These are phyloP conservation scores for Paecilomyces sp. DNA, from an alignment of 2,329 filamentous ascomycete genomes.

Conservation along the genomic window DNA sequence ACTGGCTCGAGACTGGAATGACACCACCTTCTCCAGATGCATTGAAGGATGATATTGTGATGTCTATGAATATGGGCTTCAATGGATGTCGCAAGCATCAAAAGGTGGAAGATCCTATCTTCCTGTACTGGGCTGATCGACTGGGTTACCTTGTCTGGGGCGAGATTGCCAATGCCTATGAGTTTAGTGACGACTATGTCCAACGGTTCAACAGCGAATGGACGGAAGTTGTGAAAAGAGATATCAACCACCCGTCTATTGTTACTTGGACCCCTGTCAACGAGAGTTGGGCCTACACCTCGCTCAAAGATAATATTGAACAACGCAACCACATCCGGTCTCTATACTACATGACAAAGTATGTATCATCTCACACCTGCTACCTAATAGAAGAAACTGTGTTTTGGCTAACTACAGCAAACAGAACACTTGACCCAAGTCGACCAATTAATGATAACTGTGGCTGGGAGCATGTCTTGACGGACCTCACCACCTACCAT, in stretches of 20 bases:
- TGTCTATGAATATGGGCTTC: conserved; percentile 58
- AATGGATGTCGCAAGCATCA: conserved; percentile 61
- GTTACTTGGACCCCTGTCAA: conserved; percentile 63
- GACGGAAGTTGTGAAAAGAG: conserved; percentile 54
- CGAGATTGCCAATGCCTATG: conserved; percentile 63
- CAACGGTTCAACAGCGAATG: conserved; percentile 59
- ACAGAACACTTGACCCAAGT: conserved; percentile 51
- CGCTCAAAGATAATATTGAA: conserved; percentile 47
- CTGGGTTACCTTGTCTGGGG: conserved; percentile 62
- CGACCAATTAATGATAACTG: conserved; percentile 65
- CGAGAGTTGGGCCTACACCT: conserved; percentile 57
- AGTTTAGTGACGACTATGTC: conserved; percentile 53
- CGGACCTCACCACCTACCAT: conserved; percentile 61
- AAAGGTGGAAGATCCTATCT: conserved; percentile 63
- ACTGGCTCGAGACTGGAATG: conserved; percentile 63
- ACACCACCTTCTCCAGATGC: conserved; percentile 59
- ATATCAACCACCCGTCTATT: conserved; percentile 59
- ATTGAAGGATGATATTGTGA: conserved; percentile 57
- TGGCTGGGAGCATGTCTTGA: conserved; percentile 62
- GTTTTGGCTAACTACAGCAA: neutral
- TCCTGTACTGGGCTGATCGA: conserved; percentile 60
- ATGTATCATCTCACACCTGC: conserved; percentile 10
- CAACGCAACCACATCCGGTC: conserved; percentile 57
- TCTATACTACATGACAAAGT: conserved; percentile 60
- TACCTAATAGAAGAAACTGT: neutral